Evolutionary conservation across 768 basidiomycete species (phyloP).

Genomic region (Rhizopogon roseolus): DNA sequence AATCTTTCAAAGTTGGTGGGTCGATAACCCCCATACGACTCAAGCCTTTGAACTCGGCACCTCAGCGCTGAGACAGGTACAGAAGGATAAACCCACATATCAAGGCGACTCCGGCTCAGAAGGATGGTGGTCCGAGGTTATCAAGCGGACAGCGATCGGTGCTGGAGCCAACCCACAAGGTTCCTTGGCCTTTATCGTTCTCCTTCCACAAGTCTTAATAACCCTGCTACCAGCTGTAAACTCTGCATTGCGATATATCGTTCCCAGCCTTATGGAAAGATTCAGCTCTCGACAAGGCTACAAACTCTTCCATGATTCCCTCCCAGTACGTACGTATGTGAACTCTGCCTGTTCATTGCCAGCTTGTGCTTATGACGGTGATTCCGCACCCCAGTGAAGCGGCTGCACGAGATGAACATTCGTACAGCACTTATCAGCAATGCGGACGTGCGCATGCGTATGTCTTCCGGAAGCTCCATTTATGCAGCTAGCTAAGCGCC

Average conservation of each 20-base stretch:
- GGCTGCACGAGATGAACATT: conserved; percentile 41
- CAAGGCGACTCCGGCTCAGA: conserved; percentile 37
- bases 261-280: conserved; percentile 52
- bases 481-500: not conserved
- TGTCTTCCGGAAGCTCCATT: conserved; percentile 14
- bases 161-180: conserved; percentile 63
- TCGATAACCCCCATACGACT: not conserved
- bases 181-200: conserved; percentile 20
- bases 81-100: conserved; percentile 59
- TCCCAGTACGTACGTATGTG: conserved; percentile 44
- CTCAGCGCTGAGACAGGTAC: conserved; percentile 45
- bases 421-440: conserved; percentile 66
- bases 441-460: conserved; percentile 68
- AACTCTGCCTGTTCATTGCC: not conserved
- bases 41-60: not conserved
- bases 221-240: conserved; percentile 43
- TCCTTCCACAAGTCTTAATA: conserved; percentile 5
- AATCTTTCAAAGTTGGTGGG: conserved; percentile 59
- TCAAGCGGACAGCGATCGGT: conserved; percentile 66
- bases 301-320: conserved; percentile 49
- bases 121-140: conserved; percentile 77
- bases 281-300: conserved; percentile 76
- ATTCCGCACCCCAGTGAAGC: conserved; percentile 31
- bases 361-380: conserved; percentile 6
- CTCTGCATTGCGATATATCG: conserved; percentile 48